Evolutionary conservation across 2,329 filamentous ascomycete genomes (phyloP).

Genomic region (Colletotrichum kahawae): DNA sequence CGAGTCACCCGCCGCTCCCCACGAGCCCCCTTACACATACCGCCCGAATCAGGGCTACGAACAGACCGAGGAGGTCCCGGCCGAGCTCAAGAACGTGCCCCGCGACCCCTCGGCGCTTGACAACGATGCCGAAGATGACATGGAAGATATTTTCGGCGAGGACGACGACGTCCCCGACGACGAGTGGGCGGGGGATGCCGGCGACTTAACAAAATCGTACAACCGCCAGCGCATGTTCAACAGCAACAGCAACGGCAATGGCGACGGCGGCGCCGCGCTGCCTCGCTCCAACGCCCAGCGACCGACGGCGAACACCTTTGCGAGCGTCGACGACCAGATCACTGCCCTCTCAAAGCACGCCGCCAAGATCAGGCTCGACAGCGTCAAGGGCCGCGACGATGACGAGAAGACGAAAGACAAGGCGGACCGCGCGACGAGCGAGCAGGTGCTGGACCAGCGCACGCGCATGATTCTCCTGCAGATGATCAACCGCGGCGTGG

Average conservation of each 20-base stretch:
- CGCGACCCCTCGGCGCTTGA: not conserved
- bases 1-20: conserved; percentile 43
- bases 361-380: conserved; percentile 81
- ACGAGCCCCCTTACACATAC: conserved; percentile 50
- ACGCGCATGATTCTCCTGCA: conserved; percentile 96
- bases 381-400: conserved; percentile 47
- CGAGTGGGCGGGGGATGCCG: conserved; percentile 59
- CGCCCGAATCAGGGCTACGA: conserved; percentile 49
- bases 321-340: conserved; percentile 86
- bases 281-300: conserved; percentile 80
- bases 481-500: conserved; percentile 90
- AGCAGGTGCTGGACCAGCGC: conserved; percentile 91
- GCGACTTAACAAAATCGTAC: conserved; percentile 84
- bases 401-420: conserved; percentile 77
- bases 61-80: conserved; percentile 32
- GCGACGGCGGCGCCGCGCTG: conserved; percentile 48
- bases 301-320: conserved; percentile 78
- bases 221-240: conserved; percentile 81
- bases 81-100: conserved; percentile 7
- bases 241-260: conserved; percentile 48
- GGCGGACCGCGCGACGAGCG: conserved; percentile 89
- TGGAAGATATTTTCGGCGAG: conserved; percentile 55
- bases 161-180: conserved; percentile 66
- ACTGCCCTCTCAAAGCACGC: conserved; percentile 85
- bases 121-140: conserved; percentile 35